These are phyloP conservation scores for Cucumis cinereus DNA, from an alignment of 306 rosid species.

Conservation along the genomic window DNA sequence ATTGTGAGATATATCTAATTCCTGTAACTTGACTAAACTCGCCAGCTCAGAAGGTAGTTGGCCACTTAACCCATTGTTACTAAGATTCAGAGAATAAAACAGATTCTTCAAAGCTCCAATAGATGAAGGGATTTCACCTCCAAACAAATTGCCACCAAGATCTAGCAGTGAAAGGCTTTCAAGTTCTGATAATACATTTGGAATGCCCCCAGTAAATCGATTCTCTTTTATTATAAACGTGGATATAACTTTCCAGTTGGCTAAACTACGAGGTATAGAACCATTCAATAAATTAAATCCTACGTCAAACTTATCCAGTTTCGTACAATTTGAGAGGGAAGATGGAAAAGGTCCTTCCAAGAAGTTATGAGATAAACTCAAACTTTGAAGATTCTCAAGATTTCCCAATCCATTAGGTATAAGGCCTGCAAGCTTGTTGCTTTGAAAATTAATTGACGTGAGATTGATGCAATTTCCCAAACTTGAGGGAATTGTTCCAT, in stretches of 20 bases:
- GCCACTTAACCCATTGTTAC: constrained; percentile 59
- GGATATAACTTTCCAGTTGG: constrained; percentile 39
- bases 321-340: constrained; percentile 44
- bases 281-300: constrained; percentile 69
- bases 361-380: constrained; percentile 44
- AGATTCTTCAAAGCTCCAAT: constrained; percentile 47
- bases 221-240: constrained; percentile 51
- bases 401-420: constrained; percentile 56
- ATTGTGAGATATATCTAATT: constrained; percentile 57
- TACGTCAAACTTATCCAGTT: constrained; percentile 36
- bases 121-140: constrained; percentile 53
- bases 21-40: constrained; percentile 18
- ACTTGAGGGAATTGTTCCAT: constrained; percentile 50
- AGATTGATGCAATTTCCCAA: constrained; percentile 45
- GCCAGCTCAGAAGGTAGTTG: constrained; percentile 43
- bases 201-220: constrained; percentile 48
- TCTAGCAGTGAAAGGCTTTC: constrained; percentile 37
- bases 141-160: constrained; percentile 65
- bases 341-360: constrained; percentile 60
- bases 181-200: constrained; percentile 33
- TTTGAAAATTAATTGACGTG: constrained; percentile 35
- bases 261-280: constrained; percentile 40
- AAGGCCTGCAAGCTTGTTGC: constrained; percentile 35
- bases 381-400: constrained; percentile 34
- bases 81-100: constrained; percentile 48